Evolutionary conservation across 441 rosid genomes (phyloP).

Genomic region (Breynia disticha): DNA sequence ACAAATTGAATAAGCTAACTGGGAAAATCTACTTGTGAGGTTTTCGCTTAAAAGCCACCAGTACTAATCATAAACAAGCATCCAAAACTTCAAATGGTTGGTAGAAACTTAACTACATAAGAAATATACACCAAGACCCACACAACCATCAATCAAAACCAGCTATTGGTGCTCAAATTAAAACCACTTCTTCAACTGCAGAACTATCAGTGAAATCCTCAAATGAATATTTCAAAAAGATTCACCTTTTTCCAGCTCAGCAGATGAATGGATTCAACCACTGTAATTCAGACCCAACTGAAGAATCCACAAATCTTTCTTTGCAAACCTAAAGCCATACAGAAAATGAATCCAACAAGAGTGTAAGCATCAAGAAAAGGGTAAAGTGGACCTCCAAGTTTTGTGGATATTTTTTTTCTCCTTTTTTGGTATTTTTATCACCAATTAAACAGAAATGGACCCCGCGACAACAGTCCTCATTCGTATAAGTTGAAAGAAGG

Average conservation of each 20-base stretch:
- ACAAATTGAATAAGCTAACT: constrained; percentile 8
- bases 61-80: constrained; percentile 8
- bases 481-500: too few relatives aligned
- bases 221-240: constrained; percentile 5
- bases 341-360: background rate
- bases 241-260: constrained; percentile 2
- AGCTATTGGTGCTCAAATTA: background rate
- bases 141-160: background rate
- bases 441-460: too few relatives aligned
- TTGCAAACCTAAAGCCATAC: constrained; percentile 7
- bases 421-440: too few relatives aligned
- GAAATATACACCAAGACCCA: background rate
- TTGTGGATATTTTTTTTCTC: too few relatives aligned
- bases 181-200: constrained; percentile 7
- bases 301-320: constrained; percentile 10
- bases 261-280: background rate
- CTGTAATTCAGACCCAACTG: constrained; percentile 10
- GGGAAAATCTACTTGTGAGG: constrained; percentile 9
- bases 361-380: too few relatives aligned
- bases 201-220: background rate
- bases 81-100: background rate
- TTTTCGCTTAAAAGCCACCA: background rate
- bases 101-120: background rate
- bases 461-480: too few relatives aligned
- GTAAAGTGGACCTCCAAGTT: too few relatives aligned